phyloP scores from a whole-genome alignment of 2,329 filamentous ascomycete species.

The Periconia sp. region DNA sequence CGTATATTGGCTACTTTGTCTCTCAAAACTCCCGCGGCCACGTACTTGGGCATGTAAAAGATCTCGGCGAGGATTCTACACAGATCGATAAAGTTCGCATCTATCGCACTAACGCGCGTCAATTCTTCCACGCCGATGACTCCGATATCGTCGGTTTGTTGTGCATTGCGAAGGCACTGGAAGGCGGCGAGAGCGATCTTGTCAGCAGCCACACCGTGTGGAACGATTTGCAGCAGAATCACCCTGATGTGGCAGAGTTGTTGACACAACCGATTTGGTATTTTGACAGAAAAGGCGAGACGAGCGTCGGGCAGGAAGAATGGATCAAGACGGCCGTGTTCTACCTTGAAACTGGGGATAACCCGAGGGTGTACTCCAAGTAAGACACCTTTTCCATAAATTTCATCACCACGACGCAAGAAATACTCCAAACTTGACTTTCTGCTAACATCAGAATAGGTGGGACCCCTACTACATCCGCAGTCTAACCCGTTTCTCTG shows the following conservation, averaged over 20 bases:
- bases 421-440: conserved; percentile 2
- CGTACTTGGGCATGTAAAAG: conserved; percentile 86
- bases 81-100: conserved; percentile 88
- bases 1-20: conserved; percentile 84
- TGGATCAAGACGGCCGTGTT: conserved; percentile 74
- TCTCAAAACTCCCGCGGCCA: conserved; percentile 84
- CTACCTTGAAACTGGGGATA: conserved; percentile 71
- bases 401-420: no score
- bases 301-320: conserved; percentile 70
- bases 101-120: conserved; percentile 82
- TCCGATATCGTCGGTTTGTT: conserved; percentile 80
- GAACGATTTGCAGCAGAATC: conserved; percentile 73
- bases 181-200: conserved; percentile 83
- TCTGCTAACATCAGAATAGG: conserved; percentile 26
- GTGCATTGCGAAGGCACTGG: conserved; percentile 74
- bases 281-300: conserved; percentile 88
- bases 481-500: conserved; percentile 73
- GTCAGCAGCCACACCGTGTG: conserved; percentile 78
- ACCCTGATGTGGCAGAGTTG: conserved; percentile 75
- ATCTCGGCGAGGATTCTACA: conserved; percentile 76
- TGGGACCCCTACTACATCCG: conserved; percentile 90
- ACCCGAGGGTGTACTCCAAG: conserved; percentile 74
- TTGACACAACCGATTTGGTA: conserved; percentile 83
- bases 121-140: conserved; percentile 87
- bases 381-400: conserved; percentile 24